Evolutionary conservation across 345 rosid species (phyloP).

Genomic region (Populus ilicifolia): DNA sequence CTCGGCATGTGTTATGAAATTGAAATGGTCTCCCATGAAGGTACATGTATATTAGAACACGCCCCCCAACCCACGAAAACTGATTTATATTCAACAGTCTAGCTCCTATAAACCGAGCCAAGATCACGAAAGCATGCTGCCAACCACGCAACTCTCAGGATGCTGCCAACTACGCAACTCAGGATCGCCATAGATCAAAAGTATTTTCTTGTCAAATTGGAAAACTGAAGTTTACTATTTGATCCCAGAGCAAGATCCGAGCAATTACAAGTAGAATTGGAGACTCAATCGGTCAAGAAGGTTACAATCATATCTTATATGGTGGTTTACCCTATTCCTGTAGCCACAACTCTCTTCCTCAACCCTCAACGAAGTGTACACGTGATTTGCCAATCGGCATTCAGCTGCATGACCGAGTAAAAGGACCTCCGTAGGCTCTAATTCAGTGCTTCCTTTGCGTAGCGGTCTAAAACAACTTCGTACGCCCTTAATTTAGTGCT

Average conservation of each 20-base stretch:
- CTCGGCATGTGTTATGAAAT: not conserved
- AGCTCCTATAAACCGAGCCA: not conserved
- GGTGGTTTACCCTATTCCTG: not conserved
- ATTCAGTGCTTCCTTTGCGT: constrained; percentile 31
- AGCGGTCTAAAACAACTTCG: constrained; percentile 4
- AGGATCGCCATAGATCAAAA: not conserved
- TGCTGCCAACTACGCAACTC: not conserved
- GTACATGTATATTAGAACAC: no score
- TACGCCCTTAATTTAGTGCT: constrained; percentile 8
- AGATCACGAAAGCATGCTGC: no score
- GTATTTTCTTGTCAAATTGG: not conserved
- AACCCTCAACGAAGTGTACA: no score
- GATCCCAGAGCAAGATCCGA: no score
- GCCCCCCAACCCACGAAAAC: not conserved
- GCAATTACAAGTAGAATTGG: no score
- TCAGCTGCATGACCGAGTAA: not conserved
- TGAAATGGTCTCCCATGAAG: not conserved
- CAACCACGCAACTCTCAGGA: not conserved
- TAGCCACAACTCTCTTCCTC: not conserved
- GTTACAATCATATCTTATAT: not conserved
- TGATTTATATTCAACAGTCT: not conserved
- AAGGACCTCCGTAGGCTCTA: not conserved
- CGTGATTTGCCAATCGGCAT: no score
- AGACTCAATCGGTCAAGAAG: not conserved
- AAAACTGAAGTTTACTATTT: not conserved